Evolutionary conservation across 2,329 filamentous ascomycete species (phyloP), one percentile per base, ranked within the genome.

Genomic region (Alternaria brassicae): DNA sequence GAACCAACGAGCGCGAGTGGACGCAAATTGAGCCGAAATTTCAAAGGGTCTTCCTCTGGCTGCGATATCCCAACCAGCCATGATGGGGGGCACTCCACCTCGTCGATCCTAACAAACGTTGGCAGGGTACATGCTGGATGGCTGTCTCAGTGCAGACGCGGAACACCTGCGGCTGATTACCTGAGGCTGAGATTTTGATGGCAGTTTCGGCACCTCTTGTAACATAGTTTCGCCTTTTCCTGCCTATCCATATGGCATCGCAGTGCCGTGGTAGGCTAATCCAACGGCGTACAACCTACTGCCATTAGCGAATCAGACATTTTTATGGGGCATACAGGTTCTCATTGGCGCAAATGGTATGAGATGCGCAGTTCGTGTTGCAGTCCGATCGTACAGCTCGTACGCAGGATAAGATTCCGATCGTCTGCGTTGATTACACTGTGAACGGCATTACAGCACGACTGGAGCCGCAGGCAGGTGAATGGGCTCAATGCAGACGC

Each of bases 51-150:
- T 45, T 58, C 61, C 51, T 64, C 56, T 25, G 59, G 63, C 34
- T 51, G 61, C 54, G 62, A 63, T 37, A 63, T 55, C 52, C 56
- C 62, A 19, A 60, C 42, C 40, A 65, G 65, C 42, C 57, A 66
- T 52, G 53, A 56, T 23, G 65, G 62, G 62, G 32, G 55, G 55
- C 56, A 34, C 53, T 69, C 27, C 58, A 69, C 58, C 48, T 67
- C 53, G 63, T 72, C 30, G 61, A 69, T 53, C 55, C 53, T 23
- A 56, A 71, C 32, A 62, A 56, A 19, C 52, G 62, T 44, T 58
- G 27, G 45, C 66, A 53, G 66, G 48, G 50, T 48, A 23, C 44
- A 45, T 55, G 34, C 40, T 15, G 34, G 39, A 32, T 45, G 17
- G 27, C 23, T 6, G 48, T 48, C 57, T 44, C 48, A 54, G 50